phyloP scores from a whole-genome alignment of 164 flowering plant genomes.

The Piper longum region DNA sequence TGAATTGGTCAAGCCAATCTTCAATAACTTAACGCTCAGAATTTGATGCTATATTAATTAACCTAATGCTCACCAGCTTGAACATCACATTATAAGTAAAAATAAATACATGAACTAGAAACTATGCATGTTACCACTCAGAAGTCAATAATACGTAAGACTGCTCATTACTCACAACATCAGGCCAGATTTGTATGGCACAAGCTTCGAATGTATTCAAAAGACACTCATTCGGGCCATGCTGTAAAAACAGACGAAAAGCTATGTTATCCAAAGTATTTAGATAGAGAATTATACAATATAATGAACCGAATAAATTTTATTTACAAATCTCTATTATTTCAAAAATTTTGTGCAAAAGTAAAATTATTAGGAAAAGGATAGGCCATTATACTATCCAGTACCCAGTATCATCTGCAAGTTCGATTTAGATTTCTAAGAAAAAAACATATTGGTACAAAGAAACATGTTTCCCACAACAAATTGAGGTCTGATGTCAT shows the following conservation, averaged over 20 bases:
- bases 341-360: background rate
- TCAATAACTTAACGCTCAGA: background rate
- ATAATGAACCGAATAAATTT: background rate
- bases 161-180: conserved; percentile 31
- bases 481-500: too few species aligned
- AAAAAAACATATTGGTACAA: too few species aligned
- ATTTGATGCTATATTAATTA: background rate
- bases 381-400: too few species aligned
- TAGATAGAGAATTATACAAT: background rate
- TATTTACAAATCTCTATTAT: too few species aligned
- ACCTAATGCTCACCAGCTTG: background rate
- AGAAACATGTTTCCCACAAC: too few species aligned
- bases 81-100: background rate
- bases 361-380: background rate
- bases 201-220: conserved; percentile 86
- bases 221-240: conserved; percentile 65
- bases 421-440: too few species aligned
- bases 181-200: conserved; percentile 64
- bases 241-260: conserved; percentile 33
- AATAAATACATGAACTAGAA: background rate
- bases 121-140: background rate
- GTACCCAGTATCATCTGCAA: too few species aligned
- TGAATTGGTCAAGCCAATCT: too few species aligned
- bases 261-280: background rate
- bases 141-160: background rate